Base-by-base conservation (phyloP, 1,284 basidiomycete genomes). In the Puccinia polysora region DNA sequence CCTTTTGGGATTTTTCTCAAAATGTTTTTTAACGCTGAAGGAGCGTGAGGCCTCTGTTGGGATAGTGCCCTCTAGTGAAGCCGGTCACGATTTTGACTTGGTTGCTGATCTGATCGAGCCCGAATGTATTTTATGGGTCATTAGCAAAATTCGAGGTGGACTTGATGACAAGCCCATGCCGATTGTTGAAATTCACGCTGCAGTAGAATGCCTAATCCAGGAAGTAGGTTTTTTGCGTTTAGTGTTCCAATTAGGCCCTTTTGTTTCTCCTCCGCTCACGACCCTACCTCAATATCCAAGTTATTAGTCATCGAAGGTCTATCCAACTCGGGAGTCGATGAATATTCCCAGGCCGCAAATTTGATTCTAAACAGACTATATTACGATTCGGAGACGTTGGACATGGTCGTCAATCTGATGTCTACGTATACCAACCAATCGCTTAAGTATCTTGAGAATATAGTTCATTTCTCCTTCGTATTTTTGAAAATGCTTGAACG, bases 121-220 rank as follows among this genome's bases (percentile, higher is more conserved):
- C 65, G 83, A 84, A 55, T 90, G 90, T 84, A 89, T 96, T 67
- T 83, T 87, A 20, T 97, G 90, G 89, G 88, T 95, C 8, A 84
- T 92, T 64, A 86, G 84, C 76, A 85, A 91, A n/a, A 92, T 96
- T 87, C 85, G 87, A 64, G 86, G 86, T 70, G 88, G 91, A 1
- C 84, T 91, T 69, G 91, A 96, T 74, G 90, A 92, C 76, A 92
- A 91, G 89, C 91, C 92, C 36, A 90, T 90, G 77, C 83, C 86
- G 70, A 94, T 90, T 91, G 89, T 86, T n/a, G 92, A 95, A 78
- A 83, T 97, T 36, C 90, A 96, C 80, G 90, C 91, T n/a, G 90
- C 90, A 53, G 86, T 95, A 76, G 89, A 94, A 77, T 94, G 91
- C 80, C 86, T 96, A 74, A 91, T 90, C 5, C 91, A 95, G 76